Base-by-base conservation (phyloP, 2,329 filamentous ascomycete genomes). In the Calonectria crousiana region DNA sequence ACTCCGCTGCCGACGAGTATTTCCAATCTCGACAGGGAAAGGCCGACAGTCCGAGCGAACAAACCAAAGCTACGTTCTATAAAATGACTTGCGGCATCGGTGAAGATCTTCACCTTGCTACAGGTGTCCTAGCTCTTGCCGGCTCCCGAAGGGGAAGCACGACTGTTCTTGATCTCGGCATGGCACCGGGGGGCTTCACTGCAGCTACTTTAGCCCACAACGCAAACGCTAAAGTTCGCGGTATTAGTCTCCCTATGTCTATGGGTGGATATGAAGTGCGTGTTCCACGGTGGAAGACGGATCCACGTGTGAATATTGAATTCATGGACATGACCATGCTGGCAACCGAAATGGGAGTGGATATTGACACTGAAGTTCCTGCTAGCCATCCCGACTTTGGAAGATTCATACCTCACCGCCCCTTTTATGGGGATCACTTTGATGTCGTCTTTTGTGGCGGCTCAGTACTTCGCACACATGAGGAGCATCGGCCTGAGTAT, bases 261-360 rank as follows among this genome's bases (percentile, higher is more conserved):
- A 41, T 67, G 23, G 65, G 49, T 3, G 65, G 47, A 20, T 36
- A 53, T 20, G 47, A 67, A 38, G 49, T 67, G 13, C 49, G 49
- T 8, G 18, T 56, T 13, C 49, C 65, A 6, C 14, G 20, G 4
- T 67, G 49, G 47, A 36, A 41, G 10, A 41, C 5, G 23, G 14
- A 34, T 18, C 41, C 41, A 2, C 49, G 47, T 14, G 10, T 56
- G 23, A 11, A 49, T 14, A 56, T 67, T 20, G 18, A 53, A 53
- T 67, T 67, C 26, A 16, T 67, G 18, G 65, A 67, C 49, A 67
- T 67, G 23, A 67, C 47, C 36, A 67, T 67, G 65, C 34, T 67
- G 23, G 65, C 65, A n/a, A 36, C 49, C 9, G 49, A 67, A 16
- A 67, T 67, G 49, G 65, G 65, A 3, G 47, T 67, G 23, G 65